Base-by-base conservation (phyloP, 129 eudicot genomes). In the Pseudognaphalium luteoalbum region DNA sequence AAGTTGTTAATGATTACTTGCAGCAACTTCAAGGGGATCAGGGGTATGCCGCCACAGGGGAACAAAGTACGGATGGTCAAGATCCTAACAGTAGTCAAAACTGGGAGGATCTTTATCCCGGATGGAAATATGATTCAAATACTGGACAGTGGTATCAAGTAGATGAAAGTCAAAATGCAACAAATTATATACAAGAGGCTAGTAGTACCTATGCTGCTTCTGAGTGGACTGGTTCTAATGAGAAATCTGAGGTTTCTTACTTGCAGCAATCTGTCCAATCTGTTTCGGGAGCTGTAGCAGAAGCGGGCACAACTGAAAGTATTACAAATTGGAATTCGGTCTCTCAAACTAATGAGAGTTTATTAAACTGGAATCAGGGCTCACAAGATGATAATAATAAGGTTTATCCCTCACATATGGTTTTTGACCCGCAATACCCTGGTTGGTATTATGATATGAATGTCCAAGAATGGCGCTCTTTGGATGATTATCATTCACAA, bases 341-440 rank as follows among this genome's bases (percentile, higher is more conserved):
- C 69, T 62, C 89, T 50, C 89, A 87, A 51, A 63, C 57, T 30
- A 30, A 58, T 11, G 89, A 77, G 68, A 86, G 57, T 81, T 73
- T 69, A 71, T 75, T 84, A 21, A 81, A 76, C 54, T 87, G 93
- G 97, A 82, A 86, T 81, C 93, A 84, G 83, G 80, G 50, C 69
- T 63, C 86, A 56, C 88, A 79, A 73, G 87, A 54, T 41, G 83
- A 84, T 54, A 84, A 78, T 51, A 32, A 11, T 25, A 90, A 68
- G 61, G 96, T 70, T 61, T 94, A 94, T 76, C 99, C 99, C 2
- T 68, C 93, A 47, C 88, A 94, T 80, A 89, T 94, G 96, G 78
- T 83, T 52, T 91, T 94, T 83, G 99, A 94, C 78, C 88, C 96
- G 73, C 97, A 89, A 59, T 94, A 91, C 81, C 97, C 99, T 80